Evolutionary conservation across 1,284 basidiomycete species (phyloP).

Genomic region (Trichosporon faecale): DNA sequence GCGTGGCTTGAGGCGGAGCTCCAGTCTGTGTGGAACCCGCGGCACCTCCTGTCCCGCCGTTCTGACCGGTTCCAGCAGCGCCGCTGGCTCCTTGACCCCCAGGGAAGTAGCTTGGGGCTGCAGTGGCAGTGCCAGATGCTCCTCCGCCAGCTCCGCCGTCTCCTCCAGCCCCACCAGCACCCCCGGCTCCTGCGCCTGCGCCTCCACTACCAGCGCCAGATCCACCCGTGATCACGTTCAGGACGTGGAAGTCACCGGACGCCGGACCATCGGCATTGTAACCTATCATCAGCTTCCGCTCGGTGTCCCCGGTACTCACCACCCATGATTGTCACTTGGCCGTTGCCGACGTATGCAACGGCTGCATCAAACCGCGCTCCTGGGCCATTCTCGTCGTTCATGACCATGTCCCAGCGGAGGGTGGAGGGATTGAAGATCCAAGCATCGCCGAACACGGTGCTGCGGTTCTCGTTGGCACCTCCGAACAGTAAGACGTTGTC

Average conservation of each 20-base stretch:
- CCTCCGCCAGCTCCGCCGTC: not conserved
- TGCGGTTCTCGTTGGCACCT: slow-evolving; percentile 63
- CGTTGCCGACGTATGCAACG: slow-evolving; percentile 60
- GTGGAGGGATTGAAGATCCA: slow-evolving; percentile 69
- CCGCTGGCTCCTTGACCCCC: not conserved
- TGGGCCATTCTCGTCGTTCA: slow-evolving; percentile 38
- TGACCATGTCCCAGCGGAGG: slow-evolving; percentile 41
- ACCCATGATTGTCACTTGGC: slow-evolving; percentile 68
- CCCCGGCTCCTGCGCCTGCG: not conserved
- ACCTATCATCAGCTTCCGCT: not conserved
- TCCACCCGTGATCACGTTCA: not conserved
- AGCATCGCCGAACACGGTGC: slow-evolving; percentile 63
- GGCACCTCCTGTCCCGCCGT: not conserved
- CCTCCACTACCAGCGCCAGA: slow-evolving; percentile 16
- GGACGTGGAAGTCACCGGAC: not conserved
- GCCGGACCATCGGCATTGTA: not conserved
- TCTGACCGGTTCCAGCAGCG: not conserved
- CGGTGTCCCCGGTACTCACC: slow-evolving; percentile 55
- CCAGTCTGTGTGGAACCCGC: not conserved
- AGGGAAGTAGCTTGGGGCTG: not conserved
- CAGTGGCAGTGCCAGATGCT: not conserved
- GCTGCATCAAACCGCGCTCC: slow-evolving; percentile 69
- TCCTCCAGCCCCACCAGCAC: not conserved
- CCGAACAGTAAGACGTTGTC: slow-evolving; percentile 69
- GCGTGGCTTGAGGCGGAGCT: not conserved